These are phyloP conservation scores for Saccharomycopsis oosterbeekiorum DNA, from an alignment of 805 yeast species.

Conservation along the genomic window DNA sequence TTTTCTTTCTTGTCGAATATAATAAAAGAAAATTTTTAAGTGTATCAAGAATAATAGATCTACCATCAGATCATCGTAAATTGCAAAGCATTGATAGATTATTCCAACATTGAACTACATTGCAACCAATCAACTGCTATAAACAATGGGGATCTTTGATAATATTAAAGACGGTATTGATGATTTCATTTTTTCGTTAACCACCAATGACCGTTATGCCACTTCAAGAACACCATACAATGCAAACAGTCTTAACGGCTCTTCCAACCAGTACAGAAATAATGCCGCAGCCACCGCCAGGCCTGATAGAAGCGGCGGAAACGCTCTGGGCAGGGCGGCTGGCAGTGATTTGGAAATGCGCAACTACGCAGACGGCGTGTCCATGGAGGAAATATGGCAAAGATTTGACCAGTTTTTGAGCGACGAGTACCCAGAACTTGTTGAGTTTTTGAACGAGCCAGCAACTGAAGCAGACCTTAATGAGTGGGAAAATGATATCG, in stretches of 20 bases:
- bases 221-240: slow-evolving; percentile 14
- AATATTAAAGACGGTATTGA: slow-evolving; percentile 16
- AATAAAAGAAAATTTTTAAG: neutral
- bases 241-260: slow-evolving; percentile 12
- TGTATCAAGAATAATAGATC: neutral
- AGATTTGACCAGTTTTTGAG: slow-evolving; percentile 23
- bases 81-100: neutral
- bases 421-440: slow-evolving; percentile 71
- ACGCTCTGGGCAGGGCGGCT: slow-evolving; percentile 15
- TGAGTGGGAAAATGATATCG: slow-evolving; percentile 78
- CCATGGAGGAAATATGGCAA: slow-evolving; percentile 18
- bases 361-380: slow-evolving; percentile 13
- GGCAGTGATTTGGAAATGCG: slow-evolving; percentile 16
- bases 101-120: neutral
- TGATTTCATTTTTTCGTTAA: slow-evolving; percentile 17
- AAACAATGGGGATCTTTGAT: slow-evolving; percentile 16
- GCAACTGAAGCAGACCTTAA: slow-evolving; percentile 74
- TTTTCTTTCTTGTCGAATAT: neutral
- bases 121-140: too few relatives aligned
- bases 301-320: neutral
- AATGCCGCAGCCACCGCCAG: slow-evolving; percentile 4
- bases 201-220: slow-evolving; percentile 19
- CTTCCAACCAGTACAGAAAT: slow-evolving; percentile 11
- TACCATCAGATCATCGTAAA: neutral
- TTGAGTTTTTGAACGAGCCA: slow-evolving; percentile 65